Evolutionary conservation across 2,329 filamentous ascomycete species (phyloP).

Genomic region (Colletotrichum destructivum): DNA sequence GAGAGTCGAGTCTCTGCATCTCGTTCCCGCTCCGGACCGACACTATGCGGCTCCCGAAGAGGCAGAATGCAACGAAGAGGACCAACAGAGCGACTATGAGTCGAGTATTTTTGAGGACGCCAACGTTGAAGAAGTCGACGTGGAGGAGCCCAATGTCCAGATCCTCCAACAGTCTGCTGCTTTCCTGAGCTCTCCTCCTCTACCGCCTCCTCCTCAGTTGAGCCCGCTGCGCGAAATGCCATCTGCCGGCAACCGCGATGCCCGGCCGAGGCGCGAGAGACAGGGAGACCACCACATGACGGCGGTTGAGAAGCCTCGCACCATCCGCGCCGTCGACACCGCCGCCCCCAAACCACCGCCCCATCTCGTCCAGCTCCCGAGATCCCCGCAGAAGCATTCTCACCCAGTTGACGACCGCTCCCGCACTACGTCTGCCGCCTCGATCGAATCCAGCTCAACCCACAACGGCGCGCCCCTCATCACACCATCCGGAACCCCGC

Average conservation of each 20-base stretch:
- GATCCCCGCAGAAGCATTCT: conserved; percentile 50
- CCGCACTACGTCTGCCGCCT: conserved; percentile 38
- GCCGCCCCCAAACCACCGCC: conserved; percentile 51
- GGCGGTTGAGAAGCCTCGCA: conserved; percentile 63
- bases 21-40: conserved; percentile 54
- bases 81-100: conserved; percentile 55
- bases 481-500: conserved; percentile 36
- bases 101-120: conserved; percentile 63
- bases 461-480: conserved; percentile 46
- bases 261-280: conserved; percentile 46
- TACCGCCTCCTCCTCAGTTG: conserved; percentile 63
- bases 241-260: conserved; percentile 58
- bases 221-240: conserved; percentile 65
- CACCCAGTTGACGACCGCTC: conserved; percentile 40
- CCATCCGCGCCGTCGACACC: conserved; percentile 52
- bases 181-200: conserved; percentile 61
- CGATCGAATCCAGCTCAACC: conserved; percentile 46
- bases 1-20: conserved; percentile 56
- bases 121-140: conserved; percentile 57
- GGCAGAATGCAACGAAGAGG: conserved; percentile 46
- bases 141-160: conserved; percentile 61
- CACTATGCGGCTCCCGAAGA: not conserved
- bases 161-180: conserved; percentile 61
- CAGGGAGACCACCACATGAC: conserved; percentile 62
- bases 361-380: conserved; percentile 50